These are phyloP conservation scores for Passiflora organensis DNA, from an alignment of 345 rosid genomes.

Conservation along the genomic window DNA sequence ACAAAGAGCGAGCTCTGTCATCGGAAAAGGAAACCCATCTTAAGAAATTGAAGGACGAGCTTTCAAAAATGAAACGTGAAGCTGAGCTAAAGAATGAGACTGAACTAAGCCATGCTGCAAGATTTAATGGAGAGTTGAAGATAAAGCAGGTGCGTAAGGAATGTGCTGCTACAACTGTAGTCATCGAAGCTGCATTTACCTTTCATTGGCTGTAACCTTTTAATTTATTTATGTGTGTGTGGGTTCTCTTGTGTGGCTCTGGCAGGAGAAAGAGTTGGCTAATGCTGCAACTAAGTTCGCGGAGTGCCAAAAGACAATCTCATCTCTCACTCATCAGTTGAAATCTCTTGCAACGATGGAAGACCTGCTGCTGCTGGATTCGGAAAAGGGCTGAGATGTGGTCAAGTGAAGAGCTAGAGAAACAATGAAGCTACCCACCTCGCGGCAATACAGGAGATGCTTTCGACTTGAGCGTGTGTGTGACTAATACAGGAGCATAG, in stretches of 20 bases:
- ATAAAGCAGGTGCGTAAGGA: constrained; percentile 51
- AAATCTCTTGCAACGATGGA: constrained; percentile 58
- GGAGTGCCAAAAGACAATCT: constrained; percentile 84
- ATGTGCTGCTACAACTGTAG: not conserved
- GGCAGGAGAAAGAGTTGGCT: constrained; percentile 69
- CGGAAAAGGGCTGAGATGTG: constrained; percentile 22
- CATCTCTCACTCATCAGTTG: constrained; percentile 59
- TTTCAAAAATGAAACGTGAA: constrained; percentile 45
- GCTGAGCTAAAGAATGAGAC: constrained; percentile 30
- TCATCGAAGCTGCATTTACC: not conserved
- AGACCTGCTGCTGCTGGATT: constrained; percentile 45
- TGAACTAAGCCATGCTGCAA: constrained; percentile 27
- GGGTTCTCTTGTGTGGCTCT: not conserved
- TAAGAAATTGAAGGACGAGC: constrained; percentile 47
- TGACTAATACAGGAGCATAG: no score
- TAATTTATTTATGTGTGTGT: not conserved
- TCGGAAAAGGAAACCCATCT: constrained; percentile 28
- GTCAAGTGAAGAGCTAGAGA: constrained; percentile 13
- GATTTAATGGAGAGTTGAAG: constrained; percentile 40
- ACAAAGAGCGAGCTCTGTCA: constrained; percentile 27
- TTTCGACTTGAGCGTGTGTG: no score
- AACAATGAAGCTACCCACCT: constrained; percentile 10
- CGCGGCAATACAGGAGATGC: constrained; percentile 13
- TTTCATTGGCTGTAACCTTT: not conserved
- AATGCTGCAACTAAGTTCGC: constrained; percentile 62